Evolutionary conservation across 2,329 filamentous ascomycete genomes (phyloP), one percentile per base, ranked within the genome.

Genomic region (Westerdykella sp.): DNA sequence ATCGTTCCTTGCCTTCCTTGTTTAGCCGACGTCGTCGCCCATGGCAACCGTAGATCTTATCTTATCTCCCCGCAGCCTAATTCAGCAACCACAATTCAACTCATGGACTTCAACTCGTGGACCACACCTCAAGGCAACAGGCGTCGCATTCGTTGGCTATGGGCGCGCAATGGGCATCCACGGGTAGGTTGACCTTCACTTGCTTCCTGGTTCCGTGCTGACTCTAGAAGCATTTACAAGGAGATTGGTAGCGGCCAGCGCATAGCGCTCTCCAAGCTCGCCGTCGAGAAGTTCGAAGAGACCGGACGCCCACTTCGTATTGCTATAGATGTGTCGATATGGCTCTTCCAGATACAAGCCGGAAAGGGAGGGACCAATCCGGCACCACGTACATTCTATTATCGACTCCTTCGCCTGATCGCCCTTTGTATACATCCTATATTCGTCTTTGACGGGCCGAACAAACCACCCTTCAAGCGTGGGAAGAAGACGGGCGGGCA

Each of bases 271-370:
- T 81, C 86, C 28, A 94, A 87, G 60, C 77, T 97, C 40, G 85
- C 90, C 23, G 76, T 89, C 37, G 80, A 89, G 38, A 84, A 87
- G 54, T 79, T 94, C 50, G 80, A 88, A 57, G 68, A 76, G 42
- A 81, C 80, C 10, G 77, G 78, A 18, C 78, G 83, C 1, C 90
- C 90, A 0, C 73, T 97, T 34, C 84, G 90, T 34, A 75, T 98
- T 37, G 93, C 93, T 32, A 85, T 98, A 51, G 93, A 98, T 63
- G 85, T 95, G 54, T 88, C 89, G 2, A 97, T 98, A 61, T 98
- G 93, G 93, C 85, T 95, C 36, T 97, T 95, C 60, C 93, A 98
- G 60, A 84, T 84, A 11, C 89, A 95, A 61, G 84, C 87, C 12
- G 86, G 86, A 14, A 81, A 82, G 71, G 88, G 91, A 37, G 93